phyloP scores from a whole-genome alignment of 176 grass and related monocot genomes.

The Avena eriantha region DNA sequence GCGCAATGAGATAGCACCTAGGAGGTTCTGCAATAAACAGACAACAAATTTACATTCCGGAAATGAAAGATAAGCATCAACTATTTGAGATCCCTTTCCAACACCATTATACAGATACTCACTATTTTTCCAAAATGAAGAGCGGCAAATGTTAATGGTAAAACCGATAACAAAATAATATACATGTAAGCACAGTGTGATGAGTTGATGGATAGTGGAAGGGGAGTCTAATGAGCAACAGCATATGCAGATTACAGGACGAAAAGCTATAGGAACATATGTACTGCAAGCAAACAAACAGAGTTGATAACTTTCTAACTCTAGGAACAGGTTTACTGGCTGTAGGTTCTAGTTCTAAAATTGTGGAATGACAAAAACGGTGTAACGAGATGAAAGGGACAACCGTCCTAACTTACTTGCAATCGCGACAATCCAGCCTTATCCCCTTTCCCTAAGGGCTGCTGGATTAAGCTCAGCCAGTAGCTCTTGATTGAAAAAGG shows the following conservation, averaged over 20 bases:
- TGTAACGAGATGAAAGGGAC: background rate
- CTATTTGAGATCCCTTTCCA: slow-evolving; percentile 14
- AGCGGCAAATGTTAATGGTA: background rate
- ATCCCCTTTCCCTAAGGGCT: slow-evolving; percentile 61
- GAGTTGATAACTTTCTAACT: background rate
- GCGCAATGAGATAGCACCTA: slow-evolving; percentile 83
- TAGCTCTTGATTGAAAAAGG: slow-evolving; percentile 88
- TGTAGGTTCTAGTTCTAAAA: background rate
- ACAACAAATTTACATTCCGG: slow-evolving; percentile 23
- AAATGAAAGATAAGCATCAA: slow-evolving; percentile 22
- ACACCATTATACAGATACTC: slow-evolving; percentile 5
- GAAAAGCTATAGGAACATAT: background rate
- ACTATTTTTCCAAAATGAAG: background rate
- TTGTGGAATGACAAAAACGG: background rate
- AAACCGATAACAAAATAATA: background rate
- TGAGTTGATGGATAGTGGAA: background rate
- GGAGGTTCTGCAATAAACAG: slow-evolving; percentile 70
- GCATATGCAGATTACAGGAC: background rate
- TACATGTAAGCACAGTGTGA: background rate
- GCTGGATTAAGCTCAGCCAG: slow-evolving; percentile 84
- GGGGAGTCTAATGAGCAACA: slow-evolving; percentile 5
- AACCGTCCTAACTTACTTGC: slow-evolving; percentile 59
- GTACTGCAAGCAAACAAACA: slow-evolving; percentile 20
- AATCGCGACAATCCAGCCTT: slow-evolving; percentile 67
- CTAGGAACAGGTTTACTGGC: background rate